Percentiles rank a stretch among this genome's conserved stretches.
Evolutionary conservation across 495 filamentous ascomycete genomes (phyloP).

Genomic region (Neurospora africana): DNA sequence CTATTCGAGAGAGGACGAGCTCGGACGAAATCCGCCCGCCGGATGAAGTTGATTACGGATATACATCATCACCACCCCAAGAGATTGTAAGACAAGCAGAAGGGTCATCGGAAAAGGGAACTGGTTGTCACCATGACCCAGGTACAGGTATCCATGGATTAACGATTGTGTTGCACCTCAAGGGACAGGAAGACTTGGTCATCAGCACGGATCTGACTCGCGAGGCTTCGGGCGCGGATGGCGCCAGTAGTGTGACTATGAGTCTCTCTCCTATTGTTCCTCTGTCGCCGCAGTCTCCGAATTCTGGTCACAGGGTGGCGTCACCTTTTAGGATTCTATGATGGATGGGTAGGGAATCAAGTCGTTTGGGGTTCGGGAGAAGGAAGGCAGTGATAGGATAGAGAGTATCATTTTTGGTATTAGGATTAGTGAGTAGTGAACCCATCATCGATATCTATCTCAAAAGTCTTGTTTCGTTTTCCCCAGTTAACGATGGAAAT

Average conservation of each 20-base stretch:
- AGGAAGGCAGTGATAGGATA: not conserved
- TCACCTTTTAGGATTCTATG: not conserved
- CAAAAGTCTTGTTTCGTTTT: not conserved
- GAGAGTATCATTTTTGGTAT: not conserved
- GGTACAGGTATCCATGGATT: constrained; percentile 27
- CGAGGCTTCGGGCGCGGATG: constrained; percentile 1
- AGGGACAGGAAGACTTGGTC: constrained; percentile 35
- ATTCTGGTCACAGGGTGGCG: not conserved
- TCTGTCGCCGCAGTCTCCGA: not conserved
- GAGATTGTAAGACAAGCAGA: not conserved
- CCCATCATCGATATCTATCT: not conserved
- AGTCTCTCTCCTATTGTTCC: not conserved
- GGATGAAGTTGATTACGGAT: not conserved
- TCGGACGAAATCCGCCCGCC: not conserved
- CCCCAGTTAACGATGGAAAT: not conserved
- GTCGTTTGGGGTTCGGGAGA: not conserved
- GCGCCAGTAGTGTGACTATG: not conserved
- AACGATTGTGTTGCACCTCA: constrained; percentile 35
- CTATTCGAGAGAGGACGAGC: not conserved
- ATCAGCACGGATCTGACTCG: constrained; percentile 31
- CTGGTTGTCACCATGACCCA: not conserved
- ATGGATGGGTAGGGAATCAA: not conserved
- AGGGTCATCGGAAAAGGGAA: not conserved
- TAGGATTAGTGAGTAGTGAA: not conserved
- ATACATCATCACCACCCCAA: not conserved